A percentile compares a stretch with the other conserved stretches of the same genome.
These are phyloP conservation scores for Filobasidium floriforme DNA, from an alignment of 768 basidiomycete species.

Conservation along the genomic window DNA sequence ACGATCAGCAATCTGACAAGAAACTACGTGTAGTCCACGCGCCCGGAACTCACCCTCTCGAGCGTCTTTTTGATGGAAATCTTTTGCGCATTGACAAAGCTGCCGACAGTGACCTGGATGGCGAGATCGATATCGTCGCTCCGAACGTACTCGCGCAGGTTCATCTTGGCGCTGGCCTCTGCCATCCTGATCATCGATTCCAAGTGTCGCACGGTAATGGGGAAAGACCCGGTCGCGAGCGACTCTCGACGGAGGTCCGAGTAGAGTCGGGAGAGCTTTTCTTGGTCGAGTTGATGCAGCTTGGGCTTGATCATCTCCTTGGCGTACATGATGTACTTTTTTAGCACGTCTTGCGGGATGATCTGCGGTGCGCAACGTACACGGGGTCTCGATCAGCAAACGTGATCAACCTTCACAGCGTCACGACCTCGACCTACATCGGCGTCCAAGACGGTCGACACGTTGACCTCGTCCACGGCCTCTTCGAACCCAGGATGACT, in stretches of 20 bases:
- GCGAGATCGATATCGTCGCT: conserved; percentile 94
- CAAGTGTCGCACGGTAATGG: conserved; percentile 93
- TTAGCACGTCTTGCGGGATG: conserved; percentile 89
- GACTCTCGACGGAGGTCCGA: conserved; percentile 93
- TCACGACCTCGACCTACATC: conserved; percentile 57
- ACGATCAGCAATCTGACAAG: conserved; percentile 2
- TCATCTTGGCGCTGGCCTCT: conserved; percentile 98
- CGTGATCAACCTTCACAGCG: neutral
- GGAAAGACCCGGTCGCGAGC: conserved; percentile 93
- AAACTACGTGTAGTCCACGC: neutral
- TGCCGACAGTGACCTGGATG: conserved; percentile 87
- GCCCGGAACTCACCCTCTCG: conserved; percentile 64
- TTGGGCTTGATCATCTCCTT: conserved; percentile 87
- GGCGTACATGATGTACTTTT: conserved; percentile 99
- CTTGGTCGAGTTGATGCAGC: conserved; percentile 87
- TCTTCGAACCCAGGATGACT: conserved; percentile 79
- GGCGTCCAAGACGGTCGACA: conserved; percentile 76
- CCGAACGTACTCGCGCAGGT: conserved; percentile 88
- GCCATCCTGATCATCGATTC: conserved; percentile 99
- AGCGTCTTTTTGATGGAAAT: conserved; percentile 97
- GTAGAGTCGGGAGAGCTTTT: conserved; percentile 88
- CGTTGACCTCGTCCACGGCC: conserved; percentile 83
- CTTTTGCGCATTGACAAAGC: conserved; percentile 95
- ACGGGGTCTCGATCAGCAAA: neutral
- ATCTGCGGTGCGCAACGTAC: conserved; percentile 52